Percentiles rank a stretch among this genome's conserved stretches.
phyloP scores from a whole-genome alignment of 495 filamentous ascomycete genomes.

The Penicillium soppii region DNA sequence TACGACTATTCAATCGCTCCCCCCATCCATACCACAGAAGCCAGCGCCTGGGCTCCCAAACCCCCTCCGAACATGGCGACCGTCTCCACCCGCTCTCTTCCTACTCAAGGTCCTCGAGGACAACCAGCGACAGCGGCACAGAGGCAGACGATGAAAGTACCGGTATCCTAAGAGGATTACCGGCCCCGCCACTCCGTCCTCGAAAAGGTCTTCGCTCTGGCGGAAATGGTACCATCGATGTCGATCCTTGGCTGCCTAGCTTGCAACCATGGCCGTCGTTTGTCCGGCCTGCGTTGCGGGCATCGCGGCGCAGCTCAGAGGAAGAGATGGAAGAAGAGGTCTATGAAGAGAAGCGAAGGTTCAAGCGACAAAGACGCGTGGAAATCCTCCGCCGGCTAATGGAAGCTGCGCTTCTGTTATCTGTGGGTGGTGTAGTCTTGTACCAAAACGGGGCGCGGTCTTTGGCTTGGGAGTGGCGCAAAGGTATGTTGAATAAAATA shows the following conservation, averaged over 20 bases:
- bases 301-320: slow-evolving; percentile 40
- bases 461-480: slow-evolving; percentile 42
- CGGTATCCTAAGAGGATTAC: slow-evolving; percentile 71
- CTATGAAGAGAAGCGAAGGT: slow-evolving; percentile 28
- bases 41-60: slow-evolving; percentile 18
- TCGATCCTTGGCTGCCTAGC: slow-evolving; percentile 35
- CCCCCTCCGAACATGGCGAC: slow-evolving; percentile 29
- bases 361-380: slow-evolving; percentile 34
- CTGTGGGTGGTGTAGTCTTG: slow-evolving; percentile 44
- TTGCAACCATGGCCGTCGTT: slow-evolving; percentile 41
- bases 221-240: slow-evolving; percentile 38
- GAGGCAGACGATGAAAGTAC: slow-evolving; percentile 86
- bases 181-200: slow-evolving; percentile 66
- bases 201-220: slow-evolving; percentile 71
- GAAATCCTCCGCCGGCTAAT: slow-evolving; percentile 46
- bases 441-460: slow-evolving; percentile 28
- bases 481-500: slow-evolving; percentile 29
- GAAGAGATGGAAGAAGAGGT: slow-evolving; percentile 33
- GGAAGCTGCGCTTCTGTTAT: slow-evolving; percentile 44
- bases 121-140: slow-evolving; percentile 82
- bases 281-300: slow-evolving; percentile 29
- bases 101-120: slow-evolving; percentile 42
- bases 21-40: slow-evolving; percentile 73
- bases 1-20: slow-evolving; percentile 64
- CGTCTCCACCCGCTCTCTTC: slow-evolving; percentile 22